These are phyloP conservation scores for Glonium stellatum DNA, from an alignment of 495 filamentous ascomycete species.

Conservation along the genomic window DNA sequence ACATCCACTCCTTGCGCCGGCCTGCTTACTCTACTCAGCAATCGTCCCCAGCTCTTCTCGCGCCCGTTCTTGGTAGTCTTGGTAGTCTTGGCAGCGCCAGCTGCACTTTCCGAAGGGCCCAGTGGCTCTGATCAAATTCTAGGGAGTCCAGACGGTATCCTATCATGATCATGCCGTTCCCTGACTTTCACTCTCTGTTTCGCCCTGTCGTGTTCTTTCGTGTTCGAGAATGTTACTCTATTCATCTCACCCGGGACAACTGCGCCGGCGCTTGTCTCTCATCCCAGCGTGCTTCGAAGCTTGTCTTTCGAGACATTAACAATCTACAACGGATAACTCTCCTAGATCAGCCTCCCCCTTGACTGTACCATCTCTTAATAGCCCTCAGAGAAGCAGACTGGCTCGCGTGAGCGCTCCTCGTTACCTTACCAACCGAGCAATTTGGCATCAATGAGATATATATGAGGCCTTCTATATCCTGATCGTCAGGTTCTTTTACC, in stretches of 20 bases:
- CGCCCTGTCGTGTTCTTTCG: not conserved
- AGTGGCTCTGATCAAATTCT: not conserved
- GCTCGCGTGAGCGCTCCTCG: not conserved
- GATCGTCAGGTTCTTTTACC: not conserved
- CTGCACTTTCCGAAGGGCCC: not conserved
- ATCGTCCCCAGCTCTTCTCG: constrained; percentile 4
- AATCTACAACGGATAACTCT: constrained; percentile 16
- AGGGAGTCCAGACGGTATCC: not conserved
- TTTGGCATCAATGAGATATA: not conserved
- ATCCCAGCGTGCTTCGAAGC: constrained; percentile 7
- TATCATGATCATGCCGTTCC: not conserved
- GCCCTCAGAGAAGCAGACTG: not conserved
- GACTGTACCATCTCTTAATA: not conserved
- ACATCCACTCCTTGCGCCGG: constrained; percentile 2
- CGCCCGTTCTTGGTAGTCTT: not conserved
- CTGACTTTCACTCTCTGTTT: not conserved
- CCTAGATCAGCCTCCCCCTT: not conserved
- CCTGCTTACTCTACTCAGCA: not conserved
- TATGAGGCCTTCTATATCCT: not conserved
- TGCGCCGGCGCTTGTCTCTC: constrained; percentile 5
- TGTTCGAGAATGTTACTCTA: constrained; percentile 24
- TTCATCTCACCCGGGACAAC: constrained; percentile 8
- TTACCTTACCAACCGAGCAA: not conserved
- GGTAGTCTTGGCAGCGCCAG: not conserved
- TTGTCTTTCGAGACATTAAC: constrained; percentile 16